Percentiles rank a stretch among this genome's conserved stretches.
Evolutionary conservation across 148 eudicot species (phyloP).

Genomic region (Mesembryanthemum crystallinum): DNA sequence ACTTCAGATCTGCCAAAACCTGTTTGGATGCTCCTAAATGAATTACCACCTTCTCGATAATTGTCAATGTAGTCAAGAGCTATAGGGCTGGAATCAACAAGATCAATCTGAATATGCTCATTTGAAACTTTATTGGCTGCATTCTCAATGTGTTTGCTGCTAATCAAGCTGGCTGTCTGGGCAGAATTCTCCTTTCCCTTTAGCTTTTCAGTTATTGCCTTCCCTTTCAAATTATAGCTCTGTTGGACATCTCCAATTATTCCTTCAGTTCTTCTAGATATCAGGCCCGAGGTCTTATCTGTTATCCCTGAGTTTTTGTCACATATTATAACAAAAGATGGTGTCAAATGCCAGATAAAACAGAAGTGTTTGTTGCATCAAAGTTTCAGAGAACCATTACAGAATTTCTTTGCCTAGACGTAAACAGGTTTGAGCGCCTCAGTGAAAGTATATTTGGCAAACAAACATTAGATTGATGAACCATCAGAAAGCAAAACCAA

Average conservation of each 20-base stretch:
- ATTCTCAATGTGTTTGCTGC: conserved; percentile 23
- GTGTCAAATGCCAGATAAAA: not conserved
- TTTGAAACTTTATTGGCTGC: conserved; percentile 4
- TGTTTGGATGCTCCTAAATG: conserved; percentile 20
- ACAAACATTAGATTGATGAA: too few species aligned
- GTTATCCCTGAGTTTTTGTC: conserved; percentile 8
- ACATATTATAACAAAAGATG: not conserved
- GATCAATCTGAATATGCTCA: conserved; percentile 14
- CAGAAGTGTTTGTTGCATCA: not conserved
- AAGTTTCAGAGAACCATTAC: not conserved
- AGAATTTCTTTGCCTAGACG: not conserved
- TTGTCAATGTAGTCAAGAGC: not conserved
- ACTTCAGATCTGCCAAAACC: conserved; percentile 5
- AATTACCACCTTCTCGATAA: conserved; percentile 1
- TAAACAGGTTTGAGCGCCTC: not conserved
- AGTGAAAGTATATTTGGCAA: not conserved
- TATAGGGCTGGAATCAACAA: conserved; percentile 14
- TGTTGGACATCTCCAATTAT: conserved; percentile 12
- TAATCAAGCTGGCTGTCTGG: conserved; percentile 14
- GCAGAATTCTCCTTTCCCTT: conserved; percentile 7
- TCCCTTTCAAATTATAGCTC: conserved; percentile 9
- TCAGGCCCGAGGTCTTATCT: conserved; percentile 5
- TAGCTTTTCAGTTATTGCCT: conserved; percentile 14
- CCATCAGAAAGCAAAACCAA: not conserved
- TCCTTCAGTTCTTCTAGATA: conserved; percentile 16